A percentile compares a stretch with the other conserved stretches of the same genome.
Evolutionary conservation across 805 yeast species (phyloP).

Genomic region (Candida namnaoensis): DNA sequence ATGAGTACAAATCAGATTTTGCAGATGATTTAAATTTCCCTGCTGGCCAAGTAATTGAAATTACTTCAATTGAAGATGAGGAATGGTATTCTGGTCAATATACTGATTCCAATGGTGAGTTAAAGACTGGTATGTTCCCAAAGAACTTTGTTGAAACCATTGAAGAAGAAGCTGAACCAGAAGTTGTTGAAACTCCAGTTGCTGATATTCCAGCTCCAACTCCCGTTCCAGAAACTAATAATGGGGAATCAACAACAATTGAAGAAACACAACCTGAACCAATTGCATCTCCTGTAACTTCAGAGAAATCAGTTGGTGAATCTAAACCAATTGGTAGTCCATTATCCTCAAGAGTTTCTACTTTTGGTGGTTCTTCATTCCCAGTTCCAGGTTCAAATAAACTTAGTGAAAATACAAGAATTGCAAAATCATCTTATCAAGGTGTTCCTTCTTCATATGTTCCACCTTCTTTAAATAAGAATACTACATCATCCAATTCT

Average conservation of each 20-base stretch:
- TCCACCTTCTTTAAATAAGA: slow-evolving; percentile 14
- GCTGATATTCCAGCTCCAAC: slow-evolving; percentile 15
- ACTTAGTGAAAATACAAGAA: slow-evolving; percentile 1
- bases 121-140: slow-evolving; percentile 76
- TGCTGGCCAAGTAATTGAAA: slow-evolving; percentile 63
- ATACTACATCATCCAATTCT: slow-evolving; percentile 2
- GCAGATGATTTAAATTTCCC: slow-evolving; percentile 77
- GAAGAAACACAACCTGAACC: neutral
- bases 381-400: slow-evolving; percentile 9
- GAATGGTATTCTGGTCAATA: slow-evolving; percentile 84
- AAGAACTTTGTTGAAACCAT: slow-evolving; percentile 58
- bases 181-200: neutral
- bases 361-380: slow-evolving; percentile 5
- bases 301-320: too few relatives aligned
- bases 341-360: slow-evolving; percentile 2
- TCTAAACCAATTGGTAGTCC: too few relatives aligned
- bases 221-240: neutral
- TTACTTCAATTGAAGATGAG: slow-evolving; percentile 75
- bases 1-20: slow-evolving; percentile 59
- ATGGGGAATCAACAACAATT: neutral
- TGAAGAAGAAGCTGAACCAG: neutral
- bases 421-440: slow-evolving; percentile 11
- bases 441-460: slow-evolving; percentile 18
- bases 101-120: slow-evolving; percentile 29
- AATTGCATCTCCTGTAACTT: neutral